Evolutionary conservation across 1,139 yeast species (phyloP), one percentile per base, ranked within the genome.

Genomic region (Taphrina communis): DNA sequence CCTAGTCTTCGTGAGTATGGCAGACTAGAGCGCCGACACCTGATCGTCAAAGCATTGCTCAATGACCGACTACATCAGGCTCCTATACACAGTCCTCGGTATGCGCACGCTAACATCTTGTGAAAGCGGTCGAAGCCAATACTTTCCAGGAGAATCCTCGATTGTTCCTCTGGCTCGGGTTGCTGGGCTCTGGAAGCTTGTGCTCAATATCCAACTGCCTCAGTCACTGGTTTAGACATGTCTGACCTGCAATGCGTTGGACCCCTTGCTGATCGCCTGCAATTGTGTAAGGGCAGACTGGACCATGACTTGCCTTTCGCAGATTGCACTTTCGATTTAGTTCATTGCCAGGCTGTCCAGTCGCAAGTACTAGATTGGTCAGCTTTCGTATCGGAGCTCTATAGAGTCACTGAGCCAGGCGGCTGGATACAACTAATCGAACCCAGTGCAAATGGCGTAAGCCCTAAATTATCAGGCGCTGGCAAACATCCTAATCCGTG

Each of bases 161-260:
- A 53, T n/a, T 53, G 57, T 53, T 53, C 42, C 41, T 53, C 57
- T 2, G 41, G 57, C 42, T 35, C 57, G 11, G 57, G 57, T 12
- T 35, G 25, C n/a, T 53, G 57, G 57, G 57, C 57, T 8, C 41
- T 53, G 1, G 57, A 53, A 41, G 21, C 42, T 12, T 35, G 57
- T 53, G 57, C 41, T 9, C 57, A 17, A 21, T 35, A 53, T 38
- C 42, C 57, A 2, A 21, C 41, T 7, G 41, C 57, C 12, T 35
- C 41, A n/a, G 25, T 53, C 25, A 53, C 57, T 14, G 57, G 57
- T 19, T 11, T 53, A n/a, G 57, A 53, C 42, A 35, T 38, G 42
- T 53, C 42, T 6, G 14, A 38, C 17, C 21, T 53, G 57, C 41
- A 35, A 14, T 53, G 42, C 42, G 8, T 53, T 8, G 57, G 57